Evolutionary conservation across 192 early-diverging fungal species (phyloP).

Genomic region (Coemansia sp.): DNA sequence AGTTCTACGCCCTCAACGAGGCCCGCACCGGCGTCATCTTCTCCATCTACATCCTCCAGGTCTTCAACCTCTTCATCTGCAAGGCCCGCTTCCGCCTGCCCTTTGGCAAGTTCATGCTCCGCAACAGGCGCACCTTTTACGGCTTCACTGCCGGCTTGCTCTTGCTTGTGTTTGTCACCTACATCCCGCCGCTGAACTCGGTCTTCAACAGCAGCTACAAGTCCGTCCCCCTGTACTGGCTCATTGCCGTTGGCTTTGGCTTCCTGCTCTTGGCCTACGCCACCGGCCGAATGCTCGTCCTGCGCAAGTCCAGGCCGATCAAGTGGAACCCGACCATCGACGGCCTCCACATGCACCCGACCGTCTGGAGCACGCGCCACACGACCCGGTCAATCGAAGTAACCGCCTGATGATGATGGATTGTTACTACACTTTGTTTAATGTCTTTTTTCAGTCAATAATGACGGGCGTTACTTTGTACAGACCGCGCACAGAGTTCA

Average conservation of each 20-base stretch:
- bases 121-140: conserved; percentile 73
- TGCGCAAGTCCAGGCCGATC: conserved; percentile 67
- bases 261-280: conserved; percentile 77
- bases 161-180: conserved; percentile 79
- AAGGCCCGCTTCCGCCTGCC: conserved; percentile 81
- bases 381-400: conserved; percentile 34
- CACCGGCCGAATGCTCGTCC: conserved; percentile 64
- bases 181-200: conserved; percentile 77
- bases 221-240: conserved; percentile 75
- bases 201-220: conserved; percentile 76
- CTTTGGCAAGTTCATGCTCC: conserved; percentile 81
- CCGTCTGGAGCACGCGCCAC: conserved; percentile 61
- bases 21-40: conserved; percentile 85
- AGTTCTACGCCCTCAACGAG: conserved; percentile 72
- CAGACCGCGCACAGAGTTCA: conserved; percentile 51
- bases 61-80: conserved; percentile 94
- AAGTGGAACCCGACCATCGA: conserved; percentile 74
- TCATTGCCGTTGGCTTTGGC: conserved; percentile 88
- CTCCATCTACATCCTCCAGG: conserved; percentile 68
- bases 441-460: neutral
- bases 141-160: conserved; percentile 69
- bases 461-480: conserved; percentile 18
- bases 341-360: conserved; percentile 87
- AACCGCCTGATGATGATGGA: neutral
- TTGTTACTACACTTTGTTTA: neutral